Conservation (phyloP, 2,329 filamentous ascomycete genomes). For the Phaeosphaeria sp. region DNA sequence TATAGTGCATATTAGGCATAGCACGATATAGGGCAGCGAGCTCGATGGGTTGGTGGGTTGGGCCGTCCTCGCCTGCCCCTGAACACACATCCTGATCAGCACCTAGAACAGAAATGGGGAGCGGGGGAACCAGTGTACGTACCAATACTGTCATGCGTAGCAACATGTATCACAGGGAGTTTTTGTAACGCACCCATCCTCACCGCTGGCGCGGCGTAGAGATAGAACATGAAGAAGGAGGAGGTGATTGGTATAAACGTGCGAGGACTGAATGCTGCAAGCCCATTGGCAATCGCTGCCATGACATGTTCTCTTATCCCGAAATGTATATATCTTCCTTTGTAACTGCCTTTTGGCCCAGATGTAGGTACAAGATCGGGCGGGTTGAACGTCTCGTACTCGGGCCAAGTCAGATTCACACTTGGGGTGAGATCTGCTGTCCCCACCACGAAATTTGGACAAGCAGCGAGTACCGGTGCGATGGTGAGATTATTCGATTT, state of each 20-base stretch:
- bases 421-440: conserved; percentile 61
- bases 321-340: conserved; percentile 59
- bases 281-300: conserved; percentile 56
- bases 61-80: conserved; percentile 59
- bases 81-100: too few relatives aligned
- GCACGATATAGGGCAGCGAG: conserved; percentile 64
- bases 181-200: conserved; percentile 66
- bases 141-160: conserved; percentile 64
- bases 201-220: conserved; percentile 61
- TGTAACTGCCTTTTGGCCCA: conserved; percentile 61
- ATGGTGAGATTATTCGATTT: conserved; percentile 59
- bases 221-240: conserved; percentile 64
- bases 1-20: conserved; percentile 68
- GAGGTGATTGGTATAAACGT: conserved; percentile 65
- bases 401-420: conserved; percentile 57
- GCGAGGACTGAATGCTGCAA: conserved; percentile 55
- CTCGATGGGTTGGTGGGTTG: conserved; percentile 68
- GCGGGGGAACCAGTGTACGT: too few relatives aligned
- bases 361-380: conserved; percentile 42
- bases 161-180: conserved; percentile 64
- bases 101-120: too few relatives aligned
- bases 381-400: conserved; percentile 58
- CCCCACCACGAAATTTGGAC: conserved; percentile 92
- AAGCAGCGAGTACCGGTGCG: conserved; percentile 70
- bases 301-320: conserved; percentile 48